Base-by-base conservation (phyloP, 129 eudicot species). In the Escallonia herrerae region DNA sequence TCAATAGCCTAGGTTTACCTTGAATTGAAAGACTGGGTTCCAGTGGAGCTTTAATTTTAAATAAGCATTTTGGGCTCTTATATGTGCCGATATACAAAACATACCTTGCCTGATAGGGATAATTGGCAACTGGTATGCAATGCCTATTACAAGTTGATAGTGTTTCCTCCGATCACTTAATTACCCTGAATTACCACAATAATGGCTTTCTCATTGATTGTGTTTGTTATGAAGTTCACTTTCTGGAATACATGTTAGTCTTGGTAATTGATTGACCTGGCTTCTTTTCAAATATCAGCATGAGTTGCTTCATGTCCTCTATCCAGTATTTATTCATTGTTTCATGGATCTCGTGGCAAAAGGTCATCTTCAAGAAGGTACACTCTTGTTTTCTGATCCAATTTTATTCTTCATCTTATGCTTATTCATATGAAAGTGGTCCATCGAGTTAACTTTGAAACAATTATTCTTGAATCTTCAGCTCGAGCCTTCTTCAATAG, bases 341-440 rank as follows among this genome's bases (percentile, higher is more conserved):
- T 93, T 88, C 81, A 93, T 93, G 99, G 96, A 93, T 82, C 95
- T 93, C 40, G 86, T 93, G 48, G 96, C 99, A 3, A 85, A 86
- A 71, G 87, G 96, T 52, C 95, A 93, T 78, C 76, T 93, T 69
- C 96, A 88, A 76, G 99, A 93, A 86, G 97, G 97, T 87, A 75
- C 6, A 9, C 43, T 67, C n/a, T 63, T 39, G 64, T 68, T 44
- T 53, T 72, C 58, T 40, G 72, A 42, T n/a, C n/a, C 15, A 5
- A 3, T 45, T 33, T 46, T 70, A 3, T 55, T 43, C 46, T 50
- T 55, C 53, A 52, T 77, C 49, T 53, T 50, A 38, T 37, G 41
- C 63, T 63, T 37, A 49, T 39, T 61, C 22, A 41, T 22, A 22
- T 22, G 33, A 22, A 11, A 10, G 39, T 14, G 55, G 67, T 22